Percentiles rank a stretch among this genome's conserved stretches.
phyloP scores from a whole-genome alignment of 441 rosid species.

The Bocquillonia castaneifolia region DNA sequence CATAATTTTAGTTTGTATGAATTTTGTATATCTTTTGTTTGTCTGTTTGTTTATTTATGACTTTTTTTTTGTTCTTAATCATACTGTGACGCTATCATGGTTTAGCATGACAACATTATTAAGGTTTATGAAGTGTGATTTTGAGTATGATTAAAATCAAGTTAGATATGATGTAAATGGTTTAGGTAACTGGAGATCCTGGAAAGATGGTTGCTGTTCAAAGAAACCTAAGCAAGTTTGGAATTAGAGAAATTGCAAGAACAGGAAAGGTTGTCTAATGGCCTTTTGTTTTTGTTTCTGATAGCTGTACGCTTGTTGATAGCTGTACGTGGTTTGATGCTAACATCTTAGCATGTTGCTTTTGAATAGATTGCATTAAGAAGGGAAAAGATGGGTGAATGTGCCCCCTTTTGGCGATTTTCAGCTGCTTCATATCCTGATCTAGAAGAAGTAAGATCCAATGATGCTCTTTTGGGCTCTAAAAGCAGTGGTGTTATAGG shows the following conservation, averaged over 20 bases:
- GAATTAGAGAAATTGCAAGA: constrained; percentile 85
- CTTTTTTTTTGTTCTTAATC: background rate
- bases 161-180: background rate
- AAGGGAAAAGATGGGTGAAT: constrained; percentile 88
- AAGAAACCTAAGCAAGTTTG: constrained; percentile 79
- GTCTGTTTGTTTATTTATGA: background rate
- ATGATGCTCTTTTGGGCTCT: constrained; percentile 39
- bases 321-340: background rate
- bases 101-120: background rate
- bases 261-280: constrained; percentile 74
- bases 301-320: constrained; percentile 8
- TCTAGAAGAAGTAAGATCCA: constrained; percentile 49
- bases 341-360: constrained; percentile 14
- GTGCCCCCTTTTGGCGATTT: constrained; percentile 94
- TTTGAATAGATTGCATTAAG: constrained; percentile 71
- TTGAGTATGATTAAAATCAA: background rate
- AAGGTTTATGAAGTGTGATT: background rate
- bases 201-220: constrained; percentile 83
- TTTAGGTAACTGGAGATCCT: constrained; percentile 90
- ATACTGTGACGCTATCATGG: background rate
- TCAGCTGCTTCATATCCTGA: constrained; percentile 98
- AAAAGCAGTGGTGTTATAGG: constrained; percentile 33
- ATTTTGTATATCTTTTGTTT: background rate
- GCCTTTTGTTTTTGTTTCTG: constrained; percentile 16
- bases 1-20: background rate